These are phyloP conservation scores for Suhomyces xylopsoci DNA, from an alignment of 805 yeast species.

Conservation along the genomic window DNA sequence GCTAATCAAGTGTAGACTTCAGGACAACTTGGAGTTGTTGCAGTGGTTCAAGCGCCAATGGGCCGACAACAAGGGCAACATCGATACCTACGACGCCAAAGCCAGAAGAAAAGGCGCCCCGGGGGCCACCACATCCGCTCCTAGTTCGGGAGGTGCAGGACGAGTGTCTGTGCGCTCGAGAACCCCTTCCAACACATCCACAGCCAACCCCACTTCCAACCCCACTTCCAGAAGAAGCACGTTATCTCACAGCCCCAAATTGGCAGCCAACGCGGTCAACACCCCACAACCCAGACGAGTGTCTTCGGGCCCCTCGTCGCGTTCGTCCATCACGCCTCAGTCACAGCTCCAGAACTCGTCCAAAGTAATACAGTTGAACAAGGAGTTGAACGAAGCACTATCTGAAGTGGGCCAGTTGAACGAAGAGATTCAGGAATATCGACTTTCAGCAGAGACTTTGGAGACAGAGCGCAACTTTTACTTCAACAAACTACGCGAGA, in stretches of 20 bases:
- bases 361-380: slow-evolving; percentile 14
- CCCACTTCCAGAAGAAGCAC: slow-evolving; percentile 3
- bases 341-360: not conserved
- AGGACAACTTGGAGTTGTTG: slow-evolving; percentile 88
- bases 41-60: slow-evolving; percentile 90
- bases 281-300: slow-evolving; percentile 6
- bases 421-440: slow-evolving; percentile 57
- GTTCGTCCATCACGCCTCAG: slow-evolving; percentile 5
- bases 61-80: slow-evolving; percentile 69
- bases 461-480: slow-evolving; percentile 88
- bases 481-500: slow-evolving; percentile 82
- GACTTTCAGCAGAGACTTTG: slow-evolving; percentile 59
- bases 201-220: not conserved
- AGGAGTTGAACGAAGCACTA: slow-evolving; percentile 48
- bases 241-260: slow-evolving; percentile 6
- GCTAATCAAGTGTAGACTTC: slow-evolving; percentile 82
- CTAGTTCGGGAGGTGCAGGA: not conserved
- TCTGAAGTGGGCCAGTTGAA: slow-evolving; percentile 37
- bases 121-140: not conserved
- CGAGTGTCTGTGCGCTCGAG: slow-evolving; percentile 1
- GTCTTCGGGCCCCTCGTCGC: slow-evolving; percentile 2
- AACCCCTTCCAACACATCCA: slow-evolving; percentile 1
- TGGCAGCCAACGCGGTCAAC: not conserved
- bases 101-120: slow-evolving; percentile 18
- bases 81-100: slow-evolving; percentile 62